Conservation (phyloP, 306 rosid species). For the Trifolium fragiferum region DNA sequence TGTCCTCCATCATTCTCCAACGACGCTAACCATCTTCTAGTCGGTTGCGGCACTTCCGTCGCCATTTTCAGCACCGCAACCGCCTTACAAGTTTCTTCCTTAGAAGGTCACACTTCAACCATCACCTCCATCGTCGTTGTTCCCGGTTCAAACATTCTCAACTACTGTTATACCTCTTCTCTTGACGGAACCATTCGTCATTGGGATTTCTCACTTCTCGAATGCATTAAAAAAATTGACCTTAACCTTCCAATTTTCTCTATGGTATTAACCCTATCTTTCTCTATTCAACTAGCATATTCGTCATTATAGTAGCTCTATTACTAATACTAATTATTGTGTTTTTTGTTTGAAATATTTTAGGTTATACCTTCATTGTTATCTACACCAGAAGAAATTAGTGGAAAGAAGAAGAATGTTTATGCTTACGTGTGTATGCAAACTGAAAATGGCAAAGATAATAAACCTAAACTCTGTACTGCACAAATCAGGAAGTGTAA, state of each 20-base stretch:
- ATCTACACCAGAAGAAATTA: constrained; percentile 41
- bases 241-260: constrained; percentile 64
- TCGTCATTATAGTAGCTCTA: too few relatives aligned
- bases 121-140: constrained; percentile 76
- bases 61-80: constrained; percentile 82
- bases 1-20: constrained; percentile 80
- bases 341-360: background rate
- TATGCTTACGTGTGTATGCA: constrained; percentile 75
- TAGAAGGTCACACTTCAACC: constrained; percentile 74
- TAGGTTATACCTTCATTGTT: constrained; percentile 81
- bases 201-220: constrained; percentile 79
- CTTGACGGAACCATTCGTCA: constrained; percentile 80
- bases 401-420: constrained; percentile 41
- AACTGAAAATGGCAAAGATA: constrained; percentile 40
- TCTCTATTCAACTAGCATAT: background rate
- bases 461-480: constrained; percentile 33
- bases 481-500: constrained; percentile 85
- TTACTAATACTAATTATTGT: background rate
- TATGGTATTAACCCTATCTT: constrained; percentile 52
- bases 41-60: constrained; percentile 66
- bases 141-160: constrained; percentile 54
- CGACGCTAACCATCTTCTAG: constrained; percentile 73
- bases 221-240: constrained; percentile 64
- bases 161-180: constrained; percentile 85
- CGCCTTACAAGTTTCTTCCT: constrained; percentile 55